Conservation (phyloP, 2,329 filamentous ascomycete genomes). For the Fusarium acutatum region DNA sequence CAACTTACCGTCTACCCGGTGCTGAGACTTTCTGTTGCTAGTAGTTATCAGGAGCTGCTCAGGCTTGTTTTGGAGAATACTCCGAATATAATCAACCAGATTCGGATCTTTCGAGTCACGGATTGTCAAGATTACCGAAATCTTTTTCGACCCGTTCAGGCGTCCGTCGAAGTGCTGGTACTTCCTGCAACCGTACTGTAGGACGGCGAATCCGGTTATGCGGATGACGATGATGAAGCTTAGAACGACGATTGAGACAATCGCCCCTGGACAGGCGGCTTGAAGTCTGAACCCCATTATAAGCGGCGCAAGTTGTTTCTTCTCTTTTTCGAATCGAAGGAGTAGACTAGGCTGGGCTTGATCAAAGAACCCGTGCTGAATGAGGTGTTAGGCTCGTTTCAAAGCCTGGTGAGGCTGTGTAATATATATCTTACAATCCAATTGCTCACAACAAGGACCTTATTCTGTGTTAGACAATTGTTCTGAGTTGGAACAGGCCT, state of each 20-base stretch:
- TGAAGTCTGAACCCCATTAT: background rate
- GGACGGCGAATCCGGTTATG: background rate
- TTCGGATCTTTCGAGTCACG: background rate
- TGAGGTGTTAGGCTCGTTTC: background rate
- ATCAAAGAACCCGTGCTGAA: background rate
- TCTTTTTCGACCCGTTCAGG: background rate
- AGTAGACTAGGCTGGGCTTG: background rate
- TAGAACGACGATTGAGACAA: background rate
- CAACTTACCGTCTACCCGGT: background rate
- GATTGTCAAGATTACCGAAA: constrained; percentile 21
- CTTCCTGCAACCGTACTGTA: background rate
- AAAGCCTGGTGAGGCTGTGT: background rate
- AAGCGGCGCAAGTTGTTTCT: background rate
- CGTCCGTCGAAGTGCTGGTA: background rate
- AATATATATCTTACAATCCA: background rate
- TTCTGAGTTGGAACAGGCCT: background rate
- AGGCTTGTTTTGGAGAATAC: constrained; percentile 13
- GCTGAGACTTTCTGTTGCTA: background rate
- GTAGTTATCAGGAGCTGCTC: constrained; percentile 3
- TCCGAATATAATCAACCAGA: background rate
- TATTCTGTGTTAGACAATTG: background rate
- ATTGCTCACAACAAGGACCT: background rate
- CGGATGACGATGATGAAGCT: background rate
- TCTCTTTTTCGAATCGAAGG: background rate
- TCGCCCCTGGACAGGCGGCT: background rate